A percentile compares a stretch with the other conserved stretches of the same genome.
Evolutionary conservation across 441 rosid species (phyloP).

Genomic region (Mallotus repandus): DNA sequence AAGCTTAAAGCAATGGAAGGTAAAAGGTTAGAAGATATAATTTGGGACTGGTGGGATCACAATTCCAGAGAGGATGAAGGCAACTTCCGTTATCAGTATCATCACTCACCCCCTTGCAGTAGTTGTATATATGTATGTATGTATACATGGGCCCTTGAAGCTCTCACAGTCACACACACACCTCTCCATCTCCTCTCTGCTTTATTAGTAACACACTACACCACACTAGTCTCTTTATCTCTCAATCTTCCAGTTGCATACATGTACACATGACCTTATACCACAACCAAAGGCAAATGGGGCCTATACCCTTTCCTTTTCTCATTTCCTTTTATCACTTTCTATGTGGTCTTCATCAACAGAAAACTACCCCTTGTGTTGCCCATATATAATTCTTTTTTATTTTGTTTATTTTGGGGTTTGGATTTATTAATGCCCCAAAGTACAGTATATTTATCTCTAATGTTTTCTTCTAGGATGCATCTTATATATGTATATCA

Average conservation of each 20-base stretch:
- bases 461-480: slow-evolving; percentile 5
- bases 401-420: not conserved
- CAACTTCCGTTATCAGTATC: slow-evolving; percentile 41
- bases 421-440: slow-evolving; percentile 17
- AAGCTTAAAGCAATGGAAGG: slow-evolving; percentile 29
- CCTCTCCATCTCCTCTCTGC: slow-evolving; percentile 13
- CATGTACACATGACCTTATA: slow-evolving; percentile 41
- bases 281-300: slow-evolving; percentile 43
- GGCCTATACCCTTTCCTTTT: slow-evolving; percentile 23
- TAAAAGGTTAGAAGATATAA: slow-evolving; percentile 13
- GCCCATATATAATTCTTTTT: slow-evolving; percentile 12
- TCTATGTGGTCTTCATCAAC: slow-evolving; percentile 36
- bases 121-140: not conserved
- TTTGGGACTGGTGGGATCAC: slow-evolving; percentile 39
- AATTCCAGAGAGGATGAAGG: slow-evolving; percentile 56
- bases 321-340: slow-evolving; percentile 24
- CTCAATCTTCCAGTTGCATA: slow-evolving; percentile 24
- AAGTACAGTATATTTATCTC: slow-evolving; percentile 8
- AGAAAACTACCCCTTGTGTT: slow-evolving; percentile 27
- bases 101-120: slow-evolving; percentile 4
- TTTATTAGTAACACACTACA: not conserved
- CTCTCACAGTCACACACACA: too few species aligned
- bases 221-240: not conserved
- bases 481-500: not conserved
- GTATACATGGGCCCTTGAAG: slow-evolving; percentile 21